phyloP scores from a whole-genome alignment of 1,139 yeast species.

The Diutina pseudorugosa region DNA sequence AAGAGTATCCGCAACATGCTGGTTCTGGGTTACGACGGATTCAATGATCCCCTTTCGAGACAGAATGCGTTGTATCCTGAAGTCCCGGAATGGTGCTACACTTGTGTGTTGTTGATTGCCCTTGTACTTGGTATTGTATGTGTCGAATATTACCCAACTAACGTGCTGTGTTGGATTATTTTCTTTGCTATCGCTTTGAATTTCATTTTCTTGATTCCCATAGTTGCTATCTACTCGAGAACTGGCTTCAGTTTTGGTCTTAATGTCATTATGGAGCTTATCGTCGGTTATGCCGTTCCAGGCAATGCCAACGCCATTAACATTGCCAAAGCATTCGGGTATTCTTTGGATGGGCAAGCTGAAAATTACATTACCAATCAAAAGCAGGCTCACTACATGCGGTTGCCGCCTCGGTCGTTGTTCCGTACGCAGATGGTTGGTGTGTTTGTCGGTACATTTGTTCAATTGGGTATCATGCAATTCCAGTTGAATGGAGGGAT shows the following conservation, averaged over 20 bases:
- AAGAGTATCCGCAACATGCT: constrained; percentile 7
- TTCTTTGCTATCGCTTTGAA: constrained; percentile 45
- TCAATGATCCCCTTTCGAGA: constrained; percentile 14
- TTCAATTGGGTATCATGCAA: constrained; percentile 3
- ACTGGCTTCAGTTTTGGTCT: constrained; percentile 43
- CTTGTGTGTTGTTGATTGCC: constrained; percentile 12
- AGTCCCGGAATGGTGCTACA: constrained; percentile 15
- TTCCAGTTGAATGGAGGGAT: constrained; percentile 15
- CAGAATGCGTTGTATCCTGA: constrained; percentile 14
- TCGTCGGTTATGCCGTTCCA: constrained; percentile 52
- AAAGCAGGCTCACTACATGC: constrained; percentile 50
- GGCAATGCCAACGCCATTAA: constrained; percentile 51
- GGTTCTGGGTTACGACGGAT: constrained; percentile 14
- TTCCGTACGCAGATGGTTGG: constrained; percentile 41
- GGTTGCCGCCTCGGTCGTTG: constrained; percentile 48
- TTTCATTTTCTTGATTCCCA: constrained; percentile 42
- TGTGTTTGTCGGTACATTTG: not conserved
- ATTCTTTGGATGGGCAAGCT: constrained; percentile 49
- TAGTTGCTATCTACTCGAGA: constrained; percentile 34
- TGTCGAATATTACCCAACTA: constrained; percentile 33
- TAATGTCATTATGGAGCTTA: constrained; percentile 47
- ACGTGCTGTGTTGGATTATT: constrained; percentile 46
- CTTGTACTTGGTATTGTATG: constrained; percentile 24
- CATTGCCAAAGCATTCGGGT: constrained; percentile 47
- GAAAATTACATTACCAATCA: constrained; percentile 42